Evolutionary conservation across 768 basidiomycete species (phyloP), one percentile per base, ranked within the genome.

Genomic region (Tricholoma matsutake): DNA sequence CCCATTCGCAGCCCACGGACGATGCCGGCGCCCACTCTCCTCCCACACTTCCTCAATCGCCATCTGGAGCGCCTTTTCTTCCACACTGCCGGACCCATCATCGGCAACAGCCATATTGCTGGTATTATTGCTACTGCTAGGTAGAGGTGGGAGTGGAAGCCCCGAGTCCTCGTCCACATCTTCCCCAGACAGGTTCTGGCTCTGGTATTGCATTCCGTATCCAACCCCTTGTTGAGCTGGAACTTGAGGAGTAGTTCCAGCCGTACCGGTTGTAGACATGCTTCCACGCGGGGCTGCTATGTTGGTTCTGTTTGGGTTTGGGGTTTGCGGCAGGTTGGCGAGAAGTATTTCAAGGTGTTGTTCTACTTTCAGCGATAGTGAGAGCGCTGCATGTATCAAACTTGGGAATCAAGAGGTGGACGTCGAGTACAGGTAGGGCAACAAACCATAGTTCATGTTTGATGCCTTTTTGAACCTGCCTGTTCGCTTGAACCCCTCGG

Each of bases 391-490:
- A 76, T 20, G 6, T 16, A 52, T 34, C 29, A 18, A n/a, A n/a
- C 10, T 34, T 1, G 3, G 28, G 28, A 37, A 2, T 62, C 32
- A 59, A 25, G 35, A 7, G 35, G 2, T 29, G 14, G 11, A 6
- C 20, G 5, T 6, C 22, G 20, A 4, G 31, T 16, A 51, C 31
- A 6, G 11, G 39, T 28, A 9, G 28, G 37, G 20, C 9, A 20
- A 66, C 66, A 0, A 49, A 68, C 83, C 92, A 66, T 89, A 94
- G 70, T 96, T 96, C 88, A 96, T 87, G 74, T 96, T 96, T 14
- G 86, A 88, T 1, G 93, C 93, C 75, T 96, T 96, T 80, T 96
- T 96, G 81, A 96, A 96, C 20, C 93, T 83, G 32, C 94, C 94
- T 4, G 88, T 87, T 41, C 82, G 86, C 78, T 73, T 83, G 76